Base-by-base conservation (phyloP, 176 grass and related monocot genomes). In the Avena insularis region DNA sequence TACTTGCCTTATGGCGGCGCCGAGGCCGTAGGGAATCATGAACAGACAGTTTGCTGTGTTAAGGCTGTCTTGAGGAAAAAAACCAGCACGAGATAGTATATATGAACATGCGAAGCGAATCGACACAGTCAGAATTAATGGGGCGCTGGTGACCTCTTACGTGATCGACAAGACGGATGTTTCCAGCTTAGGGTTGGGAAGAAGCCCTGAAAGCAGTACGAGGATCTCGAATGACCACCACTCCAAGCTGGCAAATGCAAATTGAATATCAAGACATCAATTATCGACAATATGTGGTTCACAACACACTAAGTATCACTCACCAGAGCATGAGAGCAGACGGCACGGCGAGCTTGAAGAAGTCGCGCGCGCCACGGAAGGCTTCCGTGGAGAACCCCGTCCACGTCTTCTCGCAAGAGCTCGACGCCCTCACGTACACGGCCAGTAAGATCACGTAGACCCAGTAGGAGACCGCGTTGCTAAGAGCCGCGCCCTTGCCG, bases 271-370 rank as follows among this genome's bases (percentile, higher is more conserved):
- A 38, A 70, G 23, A 29, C 60, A 2, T 7, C 14, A 43, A 43
- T 43, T 7, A 43, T 43, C 40, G 40, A 43, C 6, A 6, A 43
- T 43, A 5, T 7, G 40, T 43, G 40, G 33, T 10, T 38, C 64
- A 57, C 46, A 48, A 2, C 9, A 9, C 8, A 48, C 46, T 16
- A 8, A 33, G 40, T 0, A 0, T 6, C 2, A 83, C 74, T 49
- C 17, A 88, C 81, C 87, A 89, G 20, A 89, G 40, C 87, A 89
- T 89, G 0, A 89, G 82, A 29, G 87, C 82, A 0, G 87, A 89
- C 0, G 87, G 87, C 0, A 89, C 0, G 0, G 75, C 82, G 17
- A 89, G 82, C 15, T 55, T 4, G 15, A 84, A 25, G 66, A 89
- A 89, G 45, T 45, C 4, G 31, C 63, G 61, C 7, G 27, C 2